Conservation (phyloP, 805 yeast genomes). For the Pichia phayaonensis region DNA sequence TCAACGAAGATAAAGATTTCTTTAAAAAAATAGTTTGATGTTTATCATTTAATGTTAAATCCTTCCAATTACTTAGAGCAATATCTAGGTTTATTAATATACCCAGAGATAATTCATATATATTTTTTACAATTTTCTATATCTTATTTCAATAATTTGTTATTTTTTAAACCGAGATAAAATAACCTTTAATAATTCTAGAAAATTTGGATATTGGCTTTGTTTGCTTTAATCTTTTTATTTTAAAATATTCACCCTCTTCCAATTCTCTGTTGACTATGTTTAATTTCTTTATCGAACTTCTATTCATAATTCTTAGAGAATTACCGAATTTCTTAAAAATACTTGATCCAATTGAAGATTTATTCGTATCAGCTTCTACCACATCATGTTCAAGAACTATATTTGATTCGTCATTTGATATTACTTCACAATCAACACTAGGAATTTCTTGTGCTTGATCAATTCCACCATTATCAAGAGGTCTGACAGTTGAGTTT, state of each 20-base stretch:
- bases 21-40: not conserved
- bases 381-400: not conserved
- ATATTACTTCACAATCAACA: not conserved
- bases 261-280: not conserved
- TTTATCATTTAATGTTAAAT: no score
- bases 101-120: no score
- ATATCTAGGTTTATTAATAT: no score
- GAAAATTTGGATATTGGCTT: not conserved
- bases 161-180: not conserved
- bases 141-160: not conserved
- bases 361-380: not conserved
- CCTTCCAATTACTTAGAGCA: no score
- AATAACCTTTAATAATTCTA: not conserved
- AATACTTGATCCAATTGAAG: not conserved
- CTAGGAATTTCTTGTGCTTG: not conserved
- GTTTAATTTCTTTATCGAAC: not conserved
- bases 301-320: not conserved
- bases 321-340: not conserved
- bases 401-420: not conserved
- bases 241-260: not conserved
- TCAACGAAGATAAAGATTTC: not conserved
- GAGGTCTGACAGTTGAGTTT: not conserved
- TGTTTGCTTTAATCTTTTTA: not conserved
- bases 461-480: not conserved
- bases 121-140: no score